Percentiles rank a stretch among this genome's conserved stretches.
These are phyloP conservation scores for Vitellaria paradoxa DNA, from an alignment of 179 eudicot species.

Conservation along the genomic window DNA sequence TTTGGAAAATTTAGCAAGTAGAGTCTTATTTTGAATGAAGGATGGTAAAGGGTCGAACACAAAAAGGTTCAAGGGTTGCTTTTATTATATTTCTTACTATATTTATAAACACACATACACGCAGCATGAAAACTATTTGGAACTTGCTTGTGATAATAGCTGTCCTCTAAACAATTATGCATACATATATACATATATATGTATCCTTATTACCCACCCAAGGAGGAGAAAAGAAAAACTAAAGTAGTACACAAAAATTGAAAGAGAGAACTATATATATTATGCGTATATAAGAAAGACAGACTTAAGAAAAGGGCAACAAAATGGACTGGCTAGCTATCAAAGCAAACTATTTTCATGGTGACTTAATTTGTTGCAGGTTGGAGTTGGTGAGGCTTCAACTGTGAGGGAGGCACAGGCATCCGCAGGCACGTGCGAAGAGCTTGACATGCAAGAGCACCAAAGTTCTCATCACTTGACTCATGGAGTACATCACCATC, in stretches of 20 bases:
- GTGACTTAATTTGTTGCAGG: conserved; percentile 31
- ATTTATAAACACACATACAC: neutral
- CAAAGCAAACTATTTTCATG: conserved; percentile 7
- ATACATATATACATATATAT: neutral
- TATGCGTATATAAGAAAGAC: neutral
- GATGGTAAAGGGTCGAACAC: neutral
- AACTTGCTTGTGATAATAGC: conserved; percentile 32
- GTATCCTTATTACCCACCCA: conserved; percentile 14
- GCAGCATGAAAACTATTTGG: conserved; percentile 24
- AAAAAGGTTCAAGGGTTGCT: conserved; percentile 24
- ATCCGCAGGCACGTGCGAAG: conserved; percentile 44
- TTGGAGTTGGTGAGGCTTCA: conserved; percentile 63
- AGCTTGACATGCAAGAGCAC: conserved; percentile 28
- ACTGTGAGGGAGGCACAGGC: conserved; percentile 43
- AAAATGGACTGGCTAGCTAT: conserved; percentile 4
- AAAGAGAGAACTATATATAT: conserved; percentile 15
- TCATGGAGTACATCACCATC: conserved; percentile 22
- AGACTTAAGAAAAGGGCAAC: neutral
- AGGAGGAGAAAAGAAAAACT: conserved; percentile 16
- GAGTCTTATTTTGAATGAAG: neutral
- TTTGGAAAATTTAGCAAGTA: neutral
- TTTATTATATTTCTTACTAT: conserved; percentile 19
- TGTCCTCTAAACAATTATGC: conserved; percentile 19
- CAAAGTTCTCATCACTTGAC: no score
- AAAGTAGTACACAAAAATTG: conserved; percentile 18